A percentile compares a stretch with the other conserved stretches of the same genome.
Evolutionary conservation across 257 asterid genomes (phyloP).

Genomic region (Capsicum rhomboideum): DNA sequence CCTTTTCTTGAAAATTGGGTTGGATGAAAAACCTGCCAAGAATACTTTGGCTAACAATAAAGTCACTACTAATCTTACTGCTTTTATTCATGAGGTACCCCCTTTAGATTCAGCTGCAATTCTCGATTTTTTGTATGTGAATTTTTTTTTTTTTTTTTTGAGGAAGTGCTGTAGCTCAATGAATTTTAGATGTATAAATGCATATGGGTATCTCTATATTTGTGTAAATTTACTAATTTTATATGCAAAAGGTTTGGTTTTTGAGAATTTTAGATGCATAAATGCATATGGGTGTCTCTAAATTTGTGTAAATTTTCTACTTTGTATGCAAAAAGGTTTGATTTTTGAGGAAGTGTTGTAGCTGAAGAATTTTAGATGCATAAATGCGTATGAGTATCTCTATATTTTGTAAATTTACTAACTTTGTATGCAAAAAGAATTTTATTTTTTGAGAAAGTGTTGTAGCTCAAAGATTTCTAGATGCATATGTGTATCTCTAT

Average conservation of each 20-base stretch:
- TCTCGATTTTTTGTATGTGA: neutral
- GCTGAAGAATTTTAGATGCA: neutral
- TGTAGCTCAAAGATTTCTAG: neutral
- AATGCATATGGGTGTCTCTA: neutral
- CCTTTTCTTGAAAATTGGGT: conserved; percentile 32
- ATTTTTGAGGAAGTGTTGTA: neutral
- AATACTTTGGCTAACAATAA: conserved; percentile 37
- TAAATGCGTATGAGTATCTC: neutral
- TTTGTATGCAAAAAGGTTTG: neutral
- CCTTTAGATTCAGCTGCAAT: neutral
- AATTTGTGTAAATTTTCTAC: too few relatives aligned
- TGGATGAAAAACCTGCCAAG: conserved; percentile 40
- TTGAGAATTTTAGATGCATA: neutral
- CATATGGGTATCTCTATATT: too few relatives aligned
- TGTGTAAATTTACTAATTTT: neutral
- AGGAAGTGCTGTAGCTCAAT: neutral
- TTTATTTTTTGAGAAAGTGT: neutral
- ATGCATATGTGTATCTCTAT: neutral
- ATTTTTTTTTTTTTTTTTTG: neutral
- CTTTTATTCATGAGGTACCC: conserved; percentile 42
- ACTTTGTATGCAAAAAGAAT: neutral
- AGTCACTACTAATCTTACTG: conserved; percentile 32
- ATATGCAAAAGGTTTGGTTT: neutral
- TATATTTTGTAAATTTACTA: too few relatives aligned
- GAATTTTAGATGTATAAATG: too few relatives aligned